phyloP scores from a whole-genome alignment of 768 basidiomycete genomes.

The Tylopilus sp. region DNA sequence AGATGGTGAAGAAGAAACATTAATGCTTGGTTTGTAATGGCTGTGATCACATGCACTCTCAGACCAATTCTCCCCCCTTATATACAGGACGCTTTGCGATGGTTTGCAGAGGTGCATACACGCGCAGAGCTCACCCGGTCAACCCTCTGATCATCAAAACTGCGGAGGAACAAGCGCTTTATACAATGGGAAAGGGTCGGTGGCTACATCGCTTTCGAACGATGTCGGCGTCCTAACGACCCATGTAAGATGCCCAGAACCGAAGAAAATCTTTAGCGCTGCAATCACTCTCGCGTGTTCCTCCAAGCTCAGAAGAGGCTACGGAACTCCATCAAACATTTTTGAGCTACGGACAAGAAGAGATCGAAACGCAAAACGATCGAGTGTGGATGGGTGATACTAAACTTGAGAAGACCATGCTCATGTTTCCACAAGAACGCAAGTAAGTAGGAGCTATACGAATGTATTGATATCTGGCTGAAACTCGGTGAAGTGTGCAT shows the following conservation, averaged over 20 bases:
- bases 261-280: constrained; percentile 51
- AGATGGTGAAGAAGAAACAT: no score
- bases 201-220: background rate
- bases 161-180: constrained; percentile 59
- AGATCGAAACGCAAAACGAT: constrained; percentile 33
- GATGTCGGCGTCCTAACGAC: background rate
- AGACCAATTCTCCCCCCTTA: background rate
- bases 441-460: constrained; percentile 51
- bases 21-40: constrained; percentile 48
- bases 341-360: constrained; percentile 52
- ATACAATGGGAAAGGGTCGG: constrained; percentile 65
- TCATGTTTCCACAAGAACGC: constrained; percentile 85
- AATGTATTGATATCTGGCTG: background rate
- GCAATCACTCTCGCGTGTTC: constrained; percentile 65
- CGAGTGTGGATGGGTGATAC: constrained; percentile 78
- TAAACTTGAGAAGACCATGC: constrained; percentile 58
- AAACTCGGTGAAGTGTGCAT: constrained; percentile 52
- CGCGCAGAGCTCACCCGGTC: constrained; percentile 60
- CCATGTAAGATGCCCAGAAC: constrained; percentile 52
- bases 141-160: constrained; percentile 59
- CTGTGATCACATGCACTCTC: constrained; percentile 1
- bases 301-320: constrained; percentile 70
- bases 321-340: constrained; percentile 65
- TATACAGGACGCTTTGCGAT: constrained; percentile 81
- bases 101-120: constrained; percentile 74